A percentile compares a stretch with the other conserved stretches of the same genome.
Evolutionary conservation across 2,329 filamentous ascomycete genomes (phyloP).

Genomic region (Herpotrichia juniperi): DNA sequence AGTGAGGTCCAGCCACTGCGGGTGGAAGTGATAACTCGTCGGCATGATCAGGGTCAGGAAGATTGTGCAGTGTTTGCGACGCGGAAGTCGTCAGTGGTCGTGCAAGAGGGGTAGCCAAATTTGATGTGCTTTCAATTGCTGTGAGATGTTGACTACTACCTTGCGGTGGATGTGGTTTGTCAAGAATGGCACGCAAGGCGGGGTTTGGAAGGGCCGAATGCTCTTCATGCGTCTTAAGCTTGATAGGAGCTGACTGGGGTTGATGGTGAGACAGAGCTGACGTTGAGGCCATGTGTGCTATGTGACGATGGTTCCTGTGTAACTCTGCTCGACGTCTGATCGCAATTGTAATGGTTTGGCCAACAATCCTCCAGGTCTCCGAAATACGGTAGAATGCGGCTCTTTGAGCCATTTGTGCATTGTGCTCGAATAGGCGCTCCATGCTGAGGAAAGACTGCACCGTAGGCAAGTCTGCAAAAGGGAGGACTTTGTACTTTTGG

Average conservation of each 20-base stretch:
- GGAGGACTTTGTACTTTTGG: conserved; percentile 51
- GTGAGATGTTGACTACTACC: conserved; percentile 34
- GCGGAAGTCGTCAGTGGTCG: conserved; percentile 44
- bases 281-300: conserved; percentile 26
- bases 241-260: conserved; percentile 19
- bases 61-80: conserved; percentile 9
- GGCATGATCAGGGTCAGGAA: conserved; percentile 46
- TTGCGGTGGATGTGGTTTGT: conserved; percentile 31
- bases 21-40: conserved; percentile 45
- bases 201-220: conserved; percentile 30
- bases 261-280: conserved; percentile 12
- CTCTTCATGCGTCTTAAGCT: conserved; percentile 28
- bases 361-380: conserved; percentile 65
- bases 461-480: conserved; percentile 45
- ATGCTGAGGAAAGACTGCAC: conserved; percentile 44
- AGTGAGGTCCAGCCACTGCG: conserved; percentile 32
- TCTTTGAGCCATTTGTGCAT: conserved; percentile 59
- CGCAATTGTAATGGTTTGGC: conserved; percentile 57
- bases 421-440: conserved; percentile 56
- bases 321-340: conserved; percentile 47
- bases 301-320: conserved; percentile 33
- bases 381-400: conserved; percentile 58
- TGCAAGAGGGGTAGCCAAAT: conserved; percentile 62
- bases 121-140: conserved; percentile 57
- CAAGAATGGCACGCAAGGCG: conserved; percentile 40